A percentile compares a stretch with the other conserved stretches of the same genome.
These are phyloP conservation scores for Iberis amara DNA, from an alignment of 441 rosid species.

Conservation along the genomic window DNA sequence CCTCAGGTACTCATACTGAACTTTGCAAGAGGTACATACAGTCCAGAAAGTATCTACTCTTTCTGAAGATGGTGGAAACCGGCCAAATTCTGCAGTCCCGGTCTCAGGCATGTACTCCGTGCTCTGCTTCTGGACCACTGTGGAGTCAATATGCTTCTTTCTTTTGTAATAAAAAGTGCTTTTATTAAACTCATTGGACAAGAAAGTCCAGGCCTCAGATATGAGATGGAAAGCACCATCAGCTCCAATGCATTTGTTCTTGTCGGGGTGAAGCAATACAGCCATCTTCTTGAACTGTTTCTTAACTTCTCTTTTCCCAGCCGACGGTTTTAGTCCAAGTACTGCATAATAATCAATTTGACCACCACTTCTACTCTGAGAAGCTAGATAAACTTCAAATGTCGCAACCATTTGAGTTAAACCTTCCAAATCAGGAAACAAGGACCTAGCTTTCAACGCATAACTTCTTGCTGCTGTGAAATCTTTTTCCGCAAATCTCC, in stretches of 20 bases:
- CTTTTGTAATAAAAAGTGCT: conserved; percentile 64
- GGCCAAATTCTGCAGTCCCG: conserved; percentile 44
- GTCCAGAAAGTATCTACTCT: conserved; percentile 97
- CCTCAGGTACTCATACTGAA: conserved; percentile 93
- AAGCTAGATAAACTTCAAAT: conserved; percentile 75
- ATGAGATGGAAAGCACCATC: conserved; percentile 95
- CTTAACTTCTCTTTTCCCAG: conserved; percentile 77
- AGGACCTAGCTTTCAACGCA: conserved; percentile 71
- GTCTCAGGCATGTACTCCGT: conserved; percentile 35
- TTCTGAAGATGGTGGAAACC: conserved; percentile 46
- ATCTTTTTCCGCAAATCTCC: conserved; percentile 73
- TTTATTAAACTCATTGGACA: conserved; percentile 70
- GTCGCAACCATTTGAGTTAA: conserved; percentile 88
- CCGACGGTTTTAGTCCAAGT: conserved; percentile 87
- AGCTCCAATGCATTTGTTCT: conserved; percentile 90
- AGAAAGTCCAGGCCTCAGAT: conserved; percentile 83
- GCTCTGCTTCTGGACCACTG: conserved; percentile 53
- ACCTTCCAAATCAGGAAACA: conserved; percentile 83
- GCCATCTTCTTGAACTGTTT: conserved; percentile 89
- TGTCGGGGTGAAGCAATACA: conserved; percentile 87
- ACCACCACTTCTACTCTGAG: conserved; percentile 59
- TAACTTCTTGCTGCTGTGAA: conserved; percentile 65
- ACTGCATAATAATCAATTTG: conserved; percentile 71
- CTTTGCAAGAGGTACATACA: conserved; percentile 94
- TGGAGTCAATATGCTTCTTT: conserved; percentile 47